These are phyloP conservation scores for Cladosporium halotolerans DNA, from an alignment of 2,329 filamentous ascomycete genomes.

Conservation along the genomic window DNA sequence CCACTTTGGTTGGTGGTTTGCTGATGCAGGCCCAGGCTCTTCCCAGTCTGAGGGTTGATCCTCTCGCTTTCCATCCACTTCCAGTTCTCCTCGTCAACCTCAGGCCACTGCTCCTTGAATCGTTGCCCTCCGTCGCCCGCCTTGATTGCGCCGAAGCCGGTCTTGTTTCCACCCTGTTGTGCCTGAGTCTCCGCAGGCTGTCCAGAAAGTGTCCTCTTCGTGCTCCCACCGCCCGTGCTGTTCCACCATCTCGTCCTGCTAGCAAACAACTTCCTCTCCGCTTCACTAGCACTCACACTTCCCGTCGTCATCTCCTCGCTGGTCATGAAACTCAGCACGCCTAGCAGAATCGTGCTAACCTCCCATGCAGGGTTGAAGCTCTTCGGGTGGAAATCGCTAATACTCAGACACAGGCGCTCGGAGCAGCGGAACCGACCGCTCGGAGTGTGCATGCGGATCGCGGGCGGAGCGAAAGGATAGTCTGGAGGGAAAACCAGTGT, in stretches of 20 bases:
- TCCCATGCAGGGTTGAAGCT: slow-evolving; percentile 99
- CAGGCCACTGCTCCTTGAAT: slow-evolving; percentile 84
- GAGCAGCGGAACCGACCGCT: slow-evolving; percentile 92
- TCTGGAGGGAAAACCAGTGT: slow-evolving; percentile 91
- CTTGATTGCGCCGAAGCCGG: slow-evolving; percentile 73
- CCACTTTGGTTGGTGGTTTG: slow-evolving; percentile 52
- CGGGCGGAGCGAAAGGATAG: slow-evolving; percentile 94
- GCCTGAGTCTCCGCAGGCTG: slow-evolving; percentile 30
- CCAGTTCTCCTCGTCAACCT: slow-evolving; percentile 83
- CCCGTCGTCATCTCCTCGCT: slow-evolving; percentile 98
- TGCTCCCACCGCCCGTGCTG: slow-evolving; percentile 78
- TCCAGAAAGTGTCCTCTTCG: slow-evolving; percentile 42
- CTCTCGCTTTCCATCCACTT: slow-evolving; percentile 81
- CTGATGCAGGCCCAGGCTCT: slow-evolving; percentile 16
- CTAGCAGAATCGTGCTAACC: slow-evolving; percentile 91
- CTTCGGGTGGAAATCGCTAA: slow-evolving; percentile 95
- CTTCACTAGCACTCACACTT: slow-evolving; percentile 68
- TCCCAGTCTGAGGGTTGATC: slow-evolving; percentile 72
- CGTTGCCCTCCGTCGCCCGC: slow-evolving; percentile 88
- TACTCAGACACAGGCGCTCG: slow-evolving; percentile 86
- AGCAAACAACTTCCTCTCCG: slow-evolving; percentile 73
- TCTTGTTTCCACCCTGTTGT: slow-evolving; percentile 38
- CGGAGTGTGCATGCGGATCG: slow-evolving; percentile 98
- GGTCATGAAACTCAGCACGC: slow-evolving; percentile 94
- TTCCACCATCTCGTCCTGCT: slow-evolving; percentile 90